These are phyloP conservation scores for Fraxinus ornus DNA, from an alignment of 305 asterid genomes.

Conservation along the genomic window DNA sequence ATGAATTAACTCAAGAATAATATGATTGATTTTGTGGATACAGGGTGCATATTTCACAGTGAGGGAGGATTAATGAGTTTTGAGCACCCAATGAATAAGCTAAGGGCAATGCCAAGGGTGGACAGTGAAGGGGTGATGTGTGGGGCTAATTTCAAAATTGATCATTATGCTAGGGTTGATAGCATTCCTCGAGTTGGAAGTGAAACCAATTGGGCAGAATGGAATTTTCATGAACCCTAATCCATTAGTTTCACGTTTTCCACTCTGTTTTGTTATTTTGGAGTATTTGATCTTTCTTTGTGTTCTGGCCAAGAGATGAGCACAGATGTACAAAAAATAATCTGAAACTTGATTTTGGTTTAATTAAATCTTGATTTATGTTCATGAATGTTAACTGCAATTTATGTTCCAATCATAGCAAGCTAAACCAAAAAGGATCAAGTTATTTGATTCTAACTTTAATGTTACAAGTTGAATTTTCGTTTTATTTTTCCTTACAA, in stretches of 20 bases:
- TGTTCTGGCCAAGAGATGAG: neutral
- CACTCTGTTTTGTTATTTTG: neutral
- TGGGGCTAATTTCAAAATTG: slow-evolving; percentile 82
- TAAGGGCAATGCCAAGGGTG: slow-evolving; percentile 78
- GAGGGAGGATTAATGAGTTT: slow-evolving; percentile 81
- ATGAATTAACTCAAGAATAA: neutral
- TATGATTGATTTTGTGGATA: neutral
- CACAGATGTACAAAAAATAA: neutral
- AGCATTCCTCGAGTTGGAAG: slow-evolving; percentile 95
- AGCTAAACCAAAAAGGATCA: neutral
- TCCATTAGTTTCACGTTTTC: neutral
- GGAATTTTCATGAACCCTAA: slow-evolving; percentile 32
- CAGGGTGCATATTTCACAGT: slow-evolving; percentile 80
- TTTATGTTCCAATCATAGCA: neutral
- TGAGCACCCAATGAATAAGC: slow-evolving; percentile 81
- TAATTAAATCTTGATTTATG: neutral
- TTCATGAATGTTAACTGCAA: neutral
- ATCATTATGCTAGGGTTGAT: slow-evolving; percentile 57
- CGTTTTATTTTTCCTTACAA: neutral
- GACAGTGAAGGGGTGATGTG: slow-evolving; percentile 84
- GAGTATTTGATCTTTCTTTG: neutral
- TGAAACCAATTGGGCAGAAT: slow-evolving; percentile 64
- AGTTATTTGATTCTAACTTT: slow-evolving; percentile 4
- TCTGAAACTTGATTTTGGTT: neutral
- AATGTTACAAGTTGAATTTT: neutral